Percentiles rank a stretch among this genome's conserved stretches.
Conservation (phyloP, 225 moss, liverwort and hornwort genomes). For the Pseudisothecium myosuroides region DNA sequence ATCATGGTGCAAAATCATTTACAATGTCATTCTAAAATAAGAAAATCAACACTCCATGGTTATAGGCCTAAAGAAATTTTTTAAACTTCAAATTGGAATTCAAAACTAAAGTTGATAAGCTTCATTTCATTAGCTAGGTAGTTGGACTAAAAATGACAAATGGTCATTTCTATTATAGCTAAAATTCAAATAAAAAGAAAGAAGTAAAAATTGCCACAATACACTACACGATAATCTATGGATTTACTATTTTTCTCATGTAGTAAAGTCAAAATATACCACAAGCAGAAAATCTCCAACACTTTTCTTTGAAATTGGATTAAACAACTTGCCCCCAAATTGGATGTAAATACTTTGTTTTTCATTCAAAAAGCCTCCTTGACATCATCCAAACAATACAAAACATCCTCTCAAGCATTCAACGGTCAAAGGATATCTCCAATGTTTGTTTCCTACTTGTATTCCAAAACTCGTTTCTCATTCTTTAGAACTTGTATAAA, state of each 20-base stretch:
- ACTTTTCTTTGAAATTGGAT: not conserved
- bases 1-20: not conserved
- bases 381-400: not conserved
- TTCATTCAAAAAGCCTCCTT: not conserved
- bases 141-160: not conserved
- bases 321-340: fast-evolving
- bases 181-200: not conserved
- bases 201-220: no score
- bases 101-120: not conserved
- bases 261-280: not conserved
- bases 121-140: not conserved
- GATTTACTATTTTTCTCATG: not conserved
- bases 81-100: not conserved
- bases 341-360: not conserved
- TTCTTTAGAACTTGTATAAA: no score
- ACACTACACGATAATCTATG: fast-evolving
- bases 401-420: not conserved
- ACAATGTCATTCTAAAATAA: fast-evolving
- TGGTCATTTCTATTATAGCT: not conserved
- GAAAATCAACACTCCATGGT: not conserved
- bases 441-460: not conserved
- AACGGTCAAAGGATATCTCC: fast-evolving
- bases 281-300: not conserved
- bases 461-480: not conserved
- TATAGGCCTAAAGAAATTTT: not conserved